Evolutionary conservation across 1,284 basidiomycete genomes (phyloP), one percentile per base, ranked within the genome.

Genomic region (Ganoderma leucocontextum): DNA sequence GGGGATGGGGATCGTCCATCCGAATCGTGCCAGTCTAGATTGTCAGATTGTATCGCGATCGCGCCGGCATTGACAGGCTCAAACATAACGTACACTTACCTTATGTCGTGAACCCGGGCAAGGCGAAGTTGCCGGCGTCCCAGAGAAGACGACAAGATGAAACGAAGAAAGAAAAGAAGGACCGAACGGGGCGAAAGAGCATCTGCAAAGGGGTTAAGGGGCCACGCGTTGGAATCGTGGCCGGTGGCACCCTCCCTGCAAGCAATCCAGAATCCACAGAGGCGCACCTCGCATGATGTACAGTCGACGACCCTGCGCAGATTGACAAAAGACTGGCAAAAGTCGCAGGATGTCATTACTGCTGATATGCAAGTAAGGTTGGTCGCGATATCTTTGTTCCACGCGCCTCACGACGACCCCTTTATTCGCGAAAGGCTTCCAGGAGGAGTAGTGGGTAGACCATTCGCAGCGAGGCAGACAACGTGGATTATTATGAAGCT

Each of bases 351-450:
- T 63, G 57, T 62, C 67, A 64, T 52, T 41, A 13, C 38, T 65
- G 66, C 65, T 52, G 70, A 69, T 71, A 67, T 63, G 53, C 52
- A 36, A 60, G 36, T n/a, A 47, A 63, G 64, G 59, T 64, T 66
- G 38, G 53, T n/a, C 25, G 25, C 44, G 64, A 65, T 63, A 66
- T 66, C 60, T 65, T 53, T 55, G 60, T 38, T 25, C 41, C 60
- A 52, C 70, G 70, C 65, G 63, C 67, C 62, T 69, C 44, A 55
- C 62, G 57, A 65, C 33, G 49, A 65, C 65, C 70, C 68, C 70
- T 62, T 61, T 68, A 63, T 8, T 67, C 29, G 64, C 70, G 67
- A 49, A 52, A 39, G 53, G 41, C 35, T 17, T 29, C 29, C 44
- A 65, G 47, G 62, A 60, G 12, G 29, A 49, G 60, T 5, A 66